Evolutionary conservation across 208 protist species (phyloP).

Genomic region (Acanthamoeba lenticulata): DNA sequence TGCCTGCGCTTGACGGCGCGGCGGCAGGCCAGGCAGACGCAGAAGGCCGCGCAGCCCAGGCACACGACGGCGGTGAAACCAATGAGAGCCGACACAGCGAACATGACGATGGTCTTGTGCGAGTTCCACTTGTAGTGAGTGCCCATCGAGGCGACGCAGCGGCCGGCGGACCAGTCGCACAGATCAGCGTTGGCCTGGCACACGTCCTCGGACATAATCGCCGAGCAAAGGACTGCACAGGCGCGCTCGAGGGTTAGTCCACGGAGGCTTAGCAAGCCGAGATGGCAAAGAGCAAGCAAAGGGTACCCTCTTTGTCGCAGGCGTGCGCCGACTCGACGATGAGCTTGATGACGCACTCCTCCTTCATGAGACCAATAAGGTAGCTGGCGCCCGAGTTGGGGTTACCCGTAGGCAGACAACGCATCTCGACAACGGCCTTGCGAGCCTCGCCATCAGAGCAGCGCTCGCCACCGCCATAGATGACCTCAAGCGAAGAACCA

Average conservation of each 20-base stretch:
- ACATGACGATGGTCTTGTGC: neutral
- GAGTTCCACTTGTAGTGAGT: neutral
- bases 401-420: neutral
- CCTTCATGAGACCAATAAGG: neutral
- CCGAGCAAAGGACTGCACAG: neutral
- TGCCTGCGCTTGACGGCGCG: neutral
- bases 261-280: neutral
- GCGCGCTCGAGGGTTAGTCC: neutral
- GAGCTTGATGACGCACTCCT: neutral
- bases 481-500: neutral
- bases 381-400: neutral
- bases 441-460: neutral
- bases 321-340: conserved; percentile 17
- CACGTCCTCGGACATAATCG: neutral
- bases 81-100: neutral
- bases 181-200: neutral
- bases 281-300: neutral
- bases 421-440: conserved; percentile 28
- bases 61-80: neutral
- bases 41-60: neutral
- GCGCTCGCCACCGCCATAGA: neutral
- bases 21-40: conserved; percentile 30
- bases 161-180: neutral
- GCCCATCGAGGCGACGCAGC: neutral
- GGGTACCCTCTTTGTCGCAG: neutral